Evolutionary conservation across 1,139 yeast genomes (phyloP).

Genomic region (Nematodospora anomalae): DNA sequence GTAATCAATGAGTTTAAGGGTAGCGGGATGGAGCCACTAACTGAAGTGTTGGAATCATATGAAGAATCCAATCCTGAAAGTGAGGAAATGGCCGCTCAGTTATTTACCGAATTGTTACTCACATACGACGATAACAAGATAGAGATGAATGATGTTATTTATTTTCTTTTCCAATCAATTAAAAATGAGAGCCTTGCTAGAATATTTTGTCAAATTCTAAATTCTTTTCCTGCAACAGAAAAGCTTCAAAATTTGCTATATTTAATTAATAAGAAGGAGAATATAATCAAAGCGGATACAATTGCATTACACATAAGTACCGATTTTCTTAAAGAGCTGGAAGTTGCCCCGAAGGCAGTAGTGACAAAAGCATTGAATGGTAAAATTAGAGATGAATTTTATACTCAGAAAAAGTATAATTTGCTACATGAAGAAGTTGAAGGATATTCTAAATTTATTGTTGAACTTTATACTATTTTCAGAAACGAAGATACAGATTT

Average conservation of each 20-base stretch:
- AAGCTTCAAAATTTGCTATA: slow-evolving; percentile 29
- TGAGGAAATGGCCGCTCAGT: slow-evolving; percentile 18
- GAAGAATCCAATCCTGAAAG: slow-evolving; percentile 18
- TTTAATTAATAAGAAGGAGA: slow-evolving; percentile 17
- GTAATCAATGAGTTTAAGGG: slow-evolving; percentile 29
- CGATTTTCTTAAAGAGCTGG: slow-evolving; percentile 38
- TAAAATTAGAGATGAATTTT: slow-evolving; percentile 52
- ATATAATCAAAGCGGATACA: slow-evolving; percentile 39
- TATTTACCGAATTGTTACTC: slow-evolving; percentile 42
- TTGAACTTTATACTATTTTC: slow-evolving; percentile 50
- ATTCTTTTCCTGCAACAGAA: slow-evolving; percentile 41
- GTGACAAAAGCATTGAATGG: slow-evolving; percentile 44
- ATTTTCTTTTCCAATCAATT: slow-evolving; percentile 31
- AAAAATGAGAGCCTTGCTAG: slow-evolving; percentile 36
- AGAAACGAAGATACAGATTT: slow-evolving; percentile 38
- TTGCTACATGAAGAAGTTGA: slow-evolving; percentile 76
- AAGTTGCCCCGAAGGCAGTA: slow-evolving; percentile 39
- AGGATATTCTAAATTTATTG: slow-evolving; percentile 72
- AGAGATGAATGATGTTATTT: slow-evolving; percentile 23
- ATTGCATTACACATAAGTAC: slow-evolving; percentile 36
- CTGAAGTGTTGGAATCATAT: slow-evolving; percentile 29
- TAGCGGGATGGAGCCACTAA: slow-evolving; percentile 29
- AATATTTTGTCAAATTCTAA: slow-evolving; percentile 45
- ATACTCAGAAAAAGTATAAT: slow-evolving; percentile 72
- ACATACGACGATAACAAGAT: slow-evolving; percentile 28